These are phyloP conservation scores for Sphaerosporella brunnea DNA, from an alignment of 495 filamentous ascomycete genomes.

Conservation along the genomic window DNA sequence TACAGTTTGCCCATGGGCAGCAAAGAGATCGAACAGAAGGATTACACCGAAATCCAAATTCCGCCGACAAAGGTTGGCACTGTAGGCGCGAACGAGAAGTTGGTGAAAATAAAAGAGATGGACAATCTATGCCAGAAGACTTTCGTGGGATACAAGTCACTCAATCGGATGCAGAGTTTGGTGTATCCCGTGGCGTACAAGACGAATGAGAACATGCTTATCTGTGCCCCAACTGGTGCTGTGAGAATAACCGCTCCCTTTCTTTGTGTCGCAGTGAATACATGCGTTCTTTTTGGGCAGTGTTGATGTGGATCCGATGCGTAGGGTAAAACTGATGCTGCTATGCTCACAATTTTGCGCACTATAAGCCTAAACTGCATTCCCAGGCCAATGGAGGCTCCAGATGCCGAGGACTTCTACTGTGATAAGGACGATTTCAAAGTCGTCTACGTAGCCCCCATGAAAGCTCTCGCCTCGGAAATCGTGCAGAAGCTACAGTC, in stretches of 20 bases:
- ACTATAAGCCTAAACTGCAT: constrained; percentile 66
- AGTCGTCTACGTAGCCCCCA: constrained; percentile 91
- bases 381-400: constrained; percentile 61
- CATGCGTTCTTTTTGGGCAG: background rate
- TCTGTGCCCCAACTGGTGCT: constrained; percentile 94
- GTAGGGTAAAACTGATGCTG: constrained; percentile 86
- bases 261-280: background rate
- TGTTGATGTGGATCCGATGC: background rate
- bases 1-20: constrained; percentile 58
- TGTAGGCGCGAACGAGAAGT: constrained; percentile 47
- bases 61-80: constrained; percentile 68
- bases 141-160: constrained; percentile 78
- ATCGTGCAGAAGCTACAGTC: constrained; percentile 90
- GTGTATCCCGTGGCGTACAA: constrained; percentile 91
- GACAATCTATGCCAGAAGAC: constrained; percentile 81
- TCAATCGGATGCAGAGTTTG: constrained; percentile 96
- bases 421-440: constrained; percentile 83
- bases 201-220: constrained; percentile 94
- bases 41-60: constrained; percentile 75
- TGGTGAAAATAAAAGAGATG: constrained; percentile 62
- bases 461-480: constrained; percentile 95
- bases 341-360: constrained; percentile 89
- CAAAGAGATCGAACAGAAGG: constrained; percentile 40
- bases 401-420: constrained; percentile 52
- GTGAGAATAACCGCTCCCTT: constrained; percentile 26